Evolutionary conservation across 805 yeast species (phyloP).

Genomic region (Blastobotrys peoriensis): DNA sequence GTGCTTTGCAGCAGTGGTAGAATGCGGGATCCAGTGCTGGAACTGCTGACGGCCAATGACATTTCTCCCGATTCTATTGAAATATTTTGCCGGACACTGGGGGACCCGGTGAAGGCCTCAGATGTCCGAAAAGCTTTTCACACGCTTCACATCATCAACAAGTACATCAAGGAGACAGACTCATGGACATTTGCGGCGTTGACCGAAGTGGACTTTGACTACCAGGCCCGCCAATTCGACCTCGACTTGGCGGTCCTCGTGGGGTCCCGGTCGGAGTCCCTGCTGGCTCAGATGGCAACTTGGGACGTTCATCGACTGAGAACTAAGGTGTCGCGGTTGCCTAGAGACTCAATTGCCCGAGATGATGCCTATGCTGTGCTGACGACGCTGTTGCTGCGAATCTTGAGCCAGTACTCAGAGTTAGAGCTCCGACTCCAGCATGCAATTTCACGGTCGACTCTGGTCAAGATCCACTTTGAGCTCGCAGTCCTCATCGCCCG

Average conservation of each 20-base stretch:
- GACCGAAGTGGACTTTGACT: conserved; percentile 23
- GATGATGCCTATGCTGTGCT: conserved; percentile 28
- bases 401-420: conserved; percentile 19
- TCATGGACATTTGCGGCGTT: conserved; percentile 27
- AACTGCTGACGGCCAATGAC: conserved; percentile 8
- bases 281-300: conserved; percentile 20
- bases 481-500: conserved; percentile 18
- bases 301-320: conserved; percentile 27
- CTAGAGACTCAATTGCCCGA: conserved; percentile 6
- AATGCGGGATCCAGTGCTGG: conserved; percentile 21
- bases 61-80: conserved; percentile 14
- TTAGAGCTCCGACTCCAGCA: conserved; percentile 26
- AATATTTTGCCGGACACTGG: conserved; percentile 12
- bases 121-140: conserved; percentile 21
- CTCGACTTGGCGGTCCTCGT: conserved; percentile 25
- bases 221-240: conserved; percentile 22
- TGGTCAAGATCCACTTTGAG: conserved; percentile 29
- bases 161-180: conserved; percentile 24
- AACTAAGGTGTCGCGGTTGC: conserved; percentile 20
- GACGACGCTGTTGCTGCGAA: conserved; percentile 27
- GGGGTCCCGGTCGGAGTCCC: conserved; percentile 18
- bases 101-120: conserved; percentile 14
- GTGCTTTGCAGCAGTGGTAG: too few species aligned
- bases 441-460: conserved; percentile 27
- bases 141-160: conserved; percentile 18